These are phyloP conservation scores for Scopulariopsis brevicaulis DNA, from an alignment of 2,329 filamentous ascomycete species.

Conservation along the genomic window DNA sequence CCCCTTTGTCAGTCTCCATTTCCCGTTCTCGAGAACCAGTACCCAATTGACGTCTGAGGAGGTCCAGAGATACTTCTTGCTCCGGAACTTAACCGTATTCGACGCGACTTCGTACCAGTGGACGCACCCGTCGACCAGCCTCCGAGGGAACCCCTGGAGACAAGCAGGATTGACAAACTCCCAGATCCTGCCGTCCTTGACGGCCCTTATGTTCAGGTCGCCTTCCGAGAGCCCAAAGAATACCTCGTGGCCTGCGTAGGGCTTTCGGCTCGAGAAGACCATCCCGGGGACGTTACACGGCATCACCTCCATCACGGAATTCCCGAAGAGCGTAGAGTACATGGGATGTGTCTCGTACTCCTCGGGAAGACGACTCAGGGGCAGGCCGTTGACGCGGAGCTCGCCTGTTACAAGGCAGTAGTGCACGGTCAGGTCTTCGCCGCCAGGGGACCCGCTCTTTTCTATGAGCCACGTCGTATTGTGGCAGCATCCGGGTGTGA, in stretches of 20 bases:
- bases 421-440: conserved; percentile 18
- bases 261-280: conserved; percentile 23
- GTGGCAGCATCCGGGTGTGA: not conserved
- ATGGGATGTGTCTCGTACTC: conserved; percentile 26
- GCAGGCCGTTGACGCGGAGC: conserved; percentile 39
- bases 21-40: conserved; percentile 5
- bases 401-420: conserved; percentile 39
- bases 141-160: conserved; percentile 19
- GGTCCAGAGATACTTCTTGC: conserved; percentile 14
- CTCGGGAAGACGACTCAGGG: conserved; percentile 31
- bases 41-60: conserved; percentile 11
- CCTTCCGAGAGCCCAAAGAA: conserved; percentile 18
- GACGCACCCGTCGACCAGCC: conserved; percentile 24
- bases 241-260: conserved; percentile 17
- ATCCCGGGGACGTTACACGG: conserved; percentile 24
- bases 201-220: conserved; percentile 21
- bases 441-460: not conserved
- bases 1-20: conserved; percentile 11
- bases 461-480: not conserved
- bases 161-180: conserved; percentile 21
- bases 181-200: conserved; percentile 3
- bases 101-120: conserved; percentile 32
- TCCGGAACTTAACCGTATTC: conserved; percentile 19
- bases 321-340: conserved; percentile 32
- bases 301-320: conserved; percentile 27